Conservation (phyloP, 192 early-diverging fungal genomes). For the Linnemannia elongata region DNA sequence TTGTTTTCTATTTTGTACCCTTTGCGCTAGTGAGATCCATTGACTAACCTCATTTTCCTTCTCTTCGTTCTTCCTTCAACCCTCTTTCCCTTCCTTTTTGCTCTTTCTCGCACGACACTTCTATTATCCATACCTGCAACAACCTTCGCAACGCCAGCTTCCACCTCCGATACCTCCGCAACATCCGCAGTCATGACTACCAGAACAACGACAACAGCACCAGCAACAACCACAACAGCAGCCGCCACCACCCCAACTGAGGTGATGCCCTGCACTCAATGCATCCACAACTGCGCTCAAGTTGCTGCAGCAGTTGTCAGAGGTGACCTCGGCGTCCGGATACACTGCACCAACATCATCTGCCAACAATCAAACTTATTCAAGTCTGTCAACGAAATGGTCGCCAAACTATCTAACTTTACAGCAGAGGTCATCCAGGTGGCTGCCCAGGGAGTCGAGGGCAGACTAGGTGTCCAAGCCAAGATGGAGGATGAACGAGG, state of each 20-base stretch:
- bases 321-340: conserved; percentile 61
- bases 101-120: background rate
- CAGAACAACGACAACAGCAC: conserved; percentile 28
- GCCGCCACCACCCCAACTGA: conserved; percentile 31
- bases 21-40: background rate
- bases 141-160: conserved; percentile 17
- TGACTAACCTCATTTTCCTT: background rate
- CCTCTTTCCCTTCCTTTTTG: background rate
- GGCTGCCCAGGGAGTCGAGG: conserved; percentile 78
- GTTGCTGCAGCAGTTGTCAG: conserved; percentile 62
- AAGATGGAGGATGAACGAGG: conserved; percentile 63
- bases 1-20: background rate
- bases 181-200: conserved; percentile 19
- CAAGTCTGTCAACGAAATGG: conserved; percentile 71
- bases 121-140: conserved; percentile 3
- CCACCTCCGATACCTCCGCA: conserved; percentile 6
- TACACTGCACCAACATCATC: conserved; percentile 57
- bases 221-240: conserved; percentile 32
- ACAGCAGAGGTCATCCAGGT: conserved; percentile 75
- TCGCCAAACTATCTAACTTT: conserved; percentile 69
- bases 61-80: background rate
- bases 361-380: conserved; percentile 58
- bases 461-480: conserved; percentile 79
- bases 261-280: conserved; percentile 56
- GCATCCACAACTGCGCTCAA: conserved; percentile 61